Evolutionary conservation across 2,329 filamentous ascomycete species (phyloP).

Genomic region (Hortaea sp.): DNA sequence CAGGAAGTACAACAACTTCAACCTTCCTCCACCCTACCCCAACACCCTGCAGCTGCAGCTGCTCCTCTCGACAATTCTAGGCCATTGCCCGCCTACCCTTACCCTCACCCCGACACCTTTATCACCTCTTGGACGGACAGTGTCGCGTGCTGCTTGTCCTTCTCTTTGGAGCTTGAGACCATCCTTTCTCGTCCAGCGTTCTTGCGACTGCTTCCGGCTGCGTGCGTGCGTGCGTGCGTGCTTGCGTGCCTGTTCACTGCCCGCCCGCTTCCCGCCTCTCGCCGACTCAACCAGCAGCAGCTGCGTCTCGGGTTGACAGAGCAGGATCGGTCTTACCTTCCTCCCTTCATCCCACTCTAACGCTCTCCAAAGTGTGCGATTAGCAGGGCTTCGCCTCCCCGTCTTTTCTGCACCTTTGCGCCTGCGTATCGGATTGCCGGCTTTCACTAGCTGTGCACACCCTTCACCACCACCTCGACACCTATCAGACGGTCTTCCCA

Average conservation of each 20-base stretch:
- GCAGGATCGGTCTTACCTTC: neutral
- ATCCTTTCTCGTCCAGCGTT: too few species aligned
- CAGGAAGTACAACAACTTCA: neutral
- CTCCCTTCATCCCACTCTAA: constrained; percentile 1
- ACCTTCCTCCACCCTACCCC: constrained; percentile 6
- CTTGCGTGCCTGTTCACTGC: too few species aligned
- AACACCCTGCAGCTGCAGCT: constrained; percentile 3
- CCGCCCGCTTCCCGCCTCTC: too few species aligned
- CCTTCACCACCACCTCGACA: constrained; percentile 12
- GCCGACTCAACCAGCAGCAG: too few species aligned
- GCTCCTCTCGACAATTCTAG: constrained; percentile 3
- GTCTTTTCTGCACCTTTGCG: constrained; percentile 6
- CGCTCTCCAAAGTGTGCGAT: constrained; percentile 6
- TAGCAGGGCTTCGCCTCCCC: constrained; percentile 2
- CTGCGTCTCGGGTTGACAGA: too few species aligned
- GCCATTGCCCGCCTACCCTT: constrained; percentile 7
- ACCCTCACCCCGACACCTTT: neutral
- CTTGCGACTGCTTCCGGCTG: too few species aligned
- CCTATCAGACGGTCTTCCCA: constrained; percentile 9
- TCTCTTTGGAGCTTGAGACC: too few species aligned
- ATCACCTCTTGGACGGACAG: neutral
- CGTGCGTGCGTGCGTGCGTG: too few species aligned
- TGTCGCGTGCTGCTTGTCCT: too few species aligned
- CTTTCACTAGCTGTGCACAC: constrained; percentile 30
- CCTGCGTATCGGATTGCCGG: constrained; percentile 13